phyloP scores from a whole-genome alignment of 306 rosid species.

The Quercus ilex region DNA sequence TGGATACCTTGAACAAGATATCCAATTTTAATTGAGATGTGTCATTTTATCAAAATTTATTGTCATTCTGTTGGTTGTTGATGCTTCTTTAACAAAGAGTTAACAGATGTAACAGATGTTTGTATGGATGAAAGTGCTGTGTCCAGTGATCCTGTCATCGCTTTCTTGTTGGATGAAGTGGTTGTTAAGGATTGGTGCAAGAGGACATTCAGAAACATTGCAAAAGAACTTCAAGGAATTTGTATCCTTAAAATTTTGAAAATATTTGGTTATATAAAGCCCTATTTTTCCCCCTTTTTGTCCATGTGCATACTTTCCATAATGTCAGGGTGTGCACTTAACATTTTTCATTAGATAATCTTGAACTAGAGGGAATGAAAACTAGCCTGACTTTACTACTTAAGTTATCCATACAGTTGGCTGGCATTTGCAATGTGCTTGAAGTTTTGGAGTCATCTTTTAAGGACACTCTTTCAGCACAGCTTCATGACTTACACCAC shows the following conservation, averaged over 20 bases:
- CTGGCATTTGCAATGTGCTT: constrained; percentile 81
- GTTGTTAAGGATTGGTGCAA: constrained; percentile 99
- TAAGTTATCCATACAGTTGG: constrained; percentile 62
- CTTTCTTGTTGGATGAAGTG: constrained; percentile 98
- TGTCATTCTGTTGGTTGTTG: not conserved
- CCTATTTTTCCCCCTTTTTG: not conserved
- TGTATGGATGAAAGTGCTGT: constrained; percentile 99
- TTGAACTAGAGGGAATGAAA: constrained; percentile 49
- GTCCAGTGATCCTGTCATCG: constrained; percentile 95
- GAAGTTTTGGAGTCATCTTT: constrained; percentile 88
- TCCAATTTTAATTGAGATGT: not conserved
- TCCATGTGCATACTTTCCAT: not conserved
- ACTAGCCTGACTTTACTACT: constrained; percentile 57
- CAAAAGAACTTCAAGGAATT: constrained; percentile 65
- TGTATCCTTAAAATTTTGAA: constrained; percentile 68
- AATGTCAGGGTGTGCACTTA: constrained; percentile 15
- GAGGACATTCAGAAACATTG: constrained; percentile 66
- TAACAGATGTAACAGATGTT: constrained; percentile 90
- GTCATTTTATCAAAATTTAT: not conserved
- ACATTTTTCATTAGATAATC: constrained; percentile 55
- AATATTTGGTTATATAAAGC: constrained; percentile 18
- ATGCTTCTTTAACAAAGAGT: constrained; percentile 57
- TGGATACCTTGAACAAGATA: not conserved
- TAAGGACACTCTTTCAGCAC: constrained; percentile 80
- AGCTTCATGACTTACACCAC: constrained; percentile 68